Evolutionary conservation across 2,329 filamentous ascomycete species (phyloP), one percentile per base, ranked within the genome.

Genomic region (Alternaria brassicicola): DNA sequence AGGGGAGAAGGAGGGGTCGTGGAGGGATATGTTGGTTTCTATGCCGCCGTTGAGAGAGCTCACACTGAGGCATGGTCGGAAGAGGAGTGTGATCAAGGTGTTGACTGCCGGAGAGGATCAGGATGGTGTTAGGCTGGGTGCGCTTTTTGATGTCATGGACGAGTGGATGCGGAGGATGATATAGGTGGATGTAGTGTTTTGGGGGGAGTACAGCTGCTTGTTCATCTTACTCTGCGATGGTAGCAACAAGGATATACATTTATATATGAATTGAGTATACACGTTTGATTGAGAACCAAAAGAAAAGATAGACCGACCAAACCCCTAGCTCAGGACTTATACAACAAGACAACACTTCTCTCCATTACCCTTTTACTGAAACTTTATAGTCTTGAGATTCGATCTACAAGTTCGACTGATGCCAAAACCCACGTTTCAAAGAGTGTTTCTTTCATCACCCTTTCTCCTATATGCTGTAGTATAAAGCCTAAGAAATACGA

Each of bases 1-100:
- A 17, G 26, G n/a, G 3, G 13, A 46, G 1, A 55, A 43, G 8
- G 43, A 41, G 17, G 59, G 59, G 6, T 30, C 19, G 0, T 62
- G 59, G 59, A 42, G 56, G 26, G 38, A 49, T 26, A 62, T 62
- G 59, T 28, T 62, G 36, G 59, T 62, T 47, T 55, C 55, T 6
- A 62, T 62, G 59, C 59, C 59, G 7, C 59, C 59, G 26, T 42
- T 62, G 30, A 55, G 42, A 26, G 59, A 62, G 17, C 45, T 62
- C 23, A 59, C 55, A 23, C 6, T 62, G 13, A 48, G 55, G 43
- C 41, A 59, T 47, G 47, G 52, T 6, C 26, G 28, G 21, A 55
- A 38, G 31, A 59, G 51, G 31, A 39, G 33, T 35, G 47, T 55
- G 23, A 45, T 59, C 19, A 51, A 42, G 13, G 52, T 62, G 3